Evolutionary conservation across 2,329 filamentous ascomycete genomes (phyloP).

Genomic region (Penicillium fuscoglaucum): DNA sequence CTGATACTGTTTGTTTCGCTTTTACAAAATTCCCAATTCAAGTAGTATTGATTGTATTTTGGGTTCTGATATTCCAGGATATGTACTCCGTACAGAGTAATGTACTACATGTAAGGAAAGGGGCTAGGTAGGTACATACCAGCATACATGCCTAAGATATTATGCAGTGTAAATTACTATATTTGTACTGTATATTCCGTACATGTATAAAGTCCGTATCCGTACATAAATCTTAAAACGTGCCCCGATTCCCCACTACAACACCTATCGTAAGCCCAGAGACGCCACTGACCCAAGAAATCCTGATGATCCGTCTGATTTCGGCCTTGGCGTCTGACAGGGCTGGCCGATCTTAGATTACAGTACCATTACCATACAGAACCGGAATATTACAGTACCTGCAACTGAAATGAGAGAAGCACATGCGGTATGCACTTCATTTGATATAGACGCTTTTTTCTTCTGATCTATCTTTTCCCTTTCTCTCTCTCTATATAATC

Average conservation of each 20-base stretch:
- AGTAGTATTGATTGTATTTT: background rate
- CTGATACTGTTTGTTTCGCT: slow-evolving; percentile 6
- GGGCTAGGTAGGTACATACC: too few species aligned
- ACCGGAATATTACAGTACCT: slow-evolving; percentile 4
- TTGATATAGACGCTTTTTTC: background rate
- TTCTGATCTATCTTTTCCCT: background rate
- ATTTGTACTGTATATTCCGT: background rate
- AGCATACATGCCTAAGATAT: too few species aligned
- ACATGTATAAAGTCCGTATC: background rate
- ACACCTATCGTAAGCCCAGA: background rate
- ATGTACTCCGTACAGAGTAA: too few species aligned
- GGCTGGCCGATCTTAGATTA: slow-evolving; percentile 13
- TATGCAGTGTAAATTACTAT: too few species aligned
- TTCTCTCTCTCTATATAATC: background rate
- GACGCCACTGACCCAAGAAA: slow-evolving; percentile 10
- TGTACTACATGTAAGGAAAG: too few species aligned
- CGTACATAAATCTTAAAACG: background rate
- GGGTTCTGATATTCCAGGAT: too few species aligned
- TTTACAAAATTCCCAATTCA: slow-evolving; percentile 2
- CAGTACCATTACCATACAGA: slow-evolving; percentile 1
- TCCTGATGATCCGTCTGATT: background rate
- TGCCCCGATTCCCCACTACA: background rate
- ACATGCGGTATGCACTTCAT: background rate
- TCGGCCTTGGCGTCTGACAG: slow-evolving; percentile 17
- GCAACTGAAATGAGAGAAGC: background rate